Conservation (phyloP, 371 early-diverging fungal species). For the Nematocida displodere region DNA sequence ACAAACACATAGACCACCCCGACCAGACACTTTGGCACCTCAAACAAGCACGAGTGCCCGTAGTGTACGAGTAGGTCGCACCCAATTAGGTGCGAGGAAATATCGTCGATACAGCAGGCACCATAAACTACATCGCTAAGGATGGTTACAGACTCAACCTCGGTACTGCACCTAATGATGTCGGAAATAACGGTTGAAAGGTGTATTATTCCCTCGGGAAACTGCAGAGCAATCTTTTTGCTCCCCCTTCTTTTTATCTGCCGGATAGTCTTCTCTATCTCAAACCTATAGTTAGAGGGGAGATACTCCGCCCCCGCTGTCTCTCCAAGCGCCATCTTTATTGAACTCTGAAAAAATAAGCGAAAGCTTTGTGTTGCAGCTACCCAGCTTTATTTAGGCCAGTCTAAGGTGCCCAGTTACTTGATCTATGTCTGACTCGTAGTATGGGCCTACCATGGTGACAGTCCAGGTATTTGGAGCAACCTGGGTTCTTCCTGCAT, state of each 20-base stretch:
- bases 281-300: slow-evolving; percentile 96
- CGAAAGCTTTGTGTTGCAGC: background rate
- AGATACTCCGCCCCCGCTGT: slow-evolving; percentile 65
- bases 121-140: slow-evolving; percentile 99
- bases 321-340: no score
- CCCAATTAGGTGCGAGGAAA: slow-evolving; percentile 77
- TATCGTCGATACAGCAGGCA: slow-evolving; percentile 97
- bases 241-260: slow-evolving; percentile 73
- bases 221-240: slow-evolving; percentile 85
- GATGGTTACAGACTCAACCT: slow-evolving; percentile 74
- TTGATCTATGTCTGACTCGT: slow-evolving; percentile 35
- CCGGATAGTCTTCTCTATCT: slow-evolving; percentile 90
- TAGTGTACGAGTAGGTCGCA: slow-evolving; percentile 97
- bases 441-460: slow-evolving; percentile 80
- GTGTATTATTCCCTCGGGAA: slow-evolving; percentile 95
- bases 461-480: slow-evolving; percentile 86
- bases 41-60: slow-evolving; percentile 95
- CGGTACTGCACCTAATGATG: slow-evolving; percentile 67
- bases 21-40: slow-evolving; percentile 81
- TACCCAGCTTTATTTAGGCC: slow-evolving; percentile 16
- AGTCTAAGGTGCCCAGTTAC: slow-evolving; percentile 48
- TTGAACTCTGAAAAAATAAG: no score
- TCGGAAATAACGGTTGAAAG: slow-evolving; percentile 84
- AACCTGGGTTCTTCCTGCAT: slow-evolving; percentile 94
- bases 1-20: slow-evolving; percentile 97